Conservation (phyloP, 2,329 filamentous ascomycete genomes). For the Monosporascus ibericus region DNA sequence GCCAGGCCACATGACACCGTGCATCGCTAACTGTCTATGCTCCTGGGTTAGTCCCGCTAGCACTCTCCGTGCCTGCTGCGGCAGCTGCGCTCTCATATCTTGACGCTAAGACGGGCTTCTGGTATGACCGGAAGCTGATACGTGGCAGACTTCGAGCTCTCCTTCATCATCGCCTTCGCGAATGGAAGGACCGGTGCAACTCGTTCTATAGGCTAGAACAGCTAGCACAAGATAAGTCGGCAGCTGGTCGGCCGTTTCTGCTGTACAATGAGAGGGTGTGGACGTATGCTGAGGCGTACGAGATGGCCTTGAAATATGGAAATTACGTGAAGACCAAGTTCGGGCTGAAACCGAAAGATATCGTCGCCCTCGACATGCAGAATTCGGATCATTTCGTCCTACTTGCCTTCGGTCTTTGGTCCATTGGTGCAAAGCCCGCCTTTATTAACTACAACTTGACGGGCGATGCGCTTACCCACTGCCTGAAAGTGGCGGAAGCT, state of each 20-base stretch:
- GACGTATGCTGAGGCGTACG: slow-evolving; percentile 73
- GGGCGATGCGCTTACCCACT: slow-evolving; percentile 66
- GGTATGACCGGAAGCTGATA: slow-evolving; percentile 60
- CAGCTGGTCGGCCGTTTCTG: slow-evolving; percentile 53
- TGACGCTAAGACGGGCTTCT: slow-evolving; percentile 63
- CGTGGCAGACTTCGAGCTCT: slow-evolving; percentile 42
- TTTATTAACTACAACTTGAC: slow-evolving; percentile 85
- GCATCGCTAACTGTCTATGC: neutral
- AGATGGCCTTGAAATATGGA: slow-evolving; percentile 64
- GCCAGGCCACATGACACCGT: too few relatives aligned
- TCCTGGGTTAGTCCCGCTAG: slow-evolving; percentile 42
- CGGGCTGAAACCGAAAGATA: slow-evolving; percentile 61
- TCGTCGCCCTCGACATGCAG: slow-evolving; percentile 75
- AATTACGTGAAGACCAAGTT: slow-evolving; percentile 64
- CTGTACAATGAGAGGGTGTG: slow-evolving; percentile 63
- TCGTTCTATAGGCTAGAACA: slow-evolving; percentile 71
- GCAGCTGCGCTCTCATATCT: slow-evolving; percentile 68
- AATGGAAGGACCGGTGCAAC: slow-evolving; percentile 57
- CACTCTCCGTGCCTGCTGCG: slow-evolving; percentile 53
- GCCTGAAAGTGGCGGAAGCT: slow-evolving; percentile 61
- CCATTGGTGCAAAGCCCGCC: slow-evolving; percentile 74
- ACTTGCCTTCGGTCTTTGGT: slow-evolving; percentile 72
- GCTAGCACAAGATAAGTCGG: slow-evolving; percentile 46
- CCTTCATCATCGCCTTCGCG: slow-evolving; percentile 37
- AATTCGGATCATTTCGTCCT: slow-evolving; percentile 77